These are phyloP conservation scores for Asterochloris sp. DNA, from an alignment of 139 green algal genomes.

Conservation along the genomic window DNA sequence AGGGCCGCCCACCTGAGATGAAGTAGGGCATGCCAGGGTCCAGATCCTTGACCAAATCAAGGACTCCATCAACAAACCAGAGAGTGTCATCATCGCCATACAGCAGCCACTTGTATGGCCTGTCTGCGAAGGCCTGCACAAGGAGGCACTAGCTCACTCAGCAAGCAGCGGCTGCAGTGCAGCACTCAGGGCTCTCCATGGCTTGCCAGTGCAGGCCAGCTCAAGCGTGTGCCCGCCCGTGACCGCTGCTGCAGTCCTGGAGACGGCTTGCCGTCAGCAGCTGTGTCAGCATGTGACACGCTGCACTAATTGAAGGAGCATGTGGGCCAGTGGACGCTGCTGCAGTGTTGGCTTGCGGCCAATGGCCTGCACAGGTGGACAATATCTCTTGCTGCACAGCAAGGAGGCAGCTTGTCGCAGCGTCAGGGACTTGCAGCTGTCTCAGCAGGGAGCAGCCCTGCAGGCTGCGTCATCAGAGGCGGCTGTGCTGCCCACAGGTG, in stretches of 20 bases:
- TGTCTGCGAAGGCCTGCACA: constrained; percentile 17
- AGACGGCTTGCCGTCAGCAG: not conserved
- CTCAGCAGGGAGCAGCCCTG: too few relatives aligned
- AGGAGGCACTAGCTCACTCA: not conserved
- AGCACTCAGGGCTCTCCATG: constrained; percentile 8
- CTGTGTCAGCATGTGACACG: not conserved
- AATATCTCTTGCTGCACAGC: too few relatives aligned
- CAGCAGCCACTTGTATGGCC: constrained; percentile 29
- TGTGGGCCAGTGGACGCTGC: too few relatives aligned
- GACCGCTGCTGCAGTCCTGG: not conserved
- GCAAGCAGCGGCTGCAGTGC: not conserved
- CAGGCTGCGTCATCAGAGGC: too few relatives aligned
- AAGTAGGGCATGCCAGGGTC: constrained; percentile 32
- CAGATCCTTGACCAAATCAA: constrained; percentile 21
- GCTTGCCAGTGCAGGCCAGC: not conserved
- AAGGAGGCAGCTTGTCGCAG: too few relatives aligned
- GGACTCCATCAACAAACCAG: constrained; percentile 21
- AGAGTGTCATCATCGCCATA: constrained; percentile 38
- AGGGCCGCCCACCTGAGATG: constrained; percentile 11
- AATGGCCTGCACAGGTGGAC: too few relatives aligned
- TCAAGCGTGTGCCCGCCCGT: not conserved
- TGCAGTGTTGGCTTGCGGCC: too few relatives aligned
- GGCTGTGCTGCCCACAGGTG: too few relatives aligned
- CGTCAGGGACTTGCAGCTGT: too few relatives aligned
- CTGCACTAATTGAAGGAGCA: not conserved